Conservation (phyloP, 306 rosid genomes). For the Neltuma alba region DNA sequence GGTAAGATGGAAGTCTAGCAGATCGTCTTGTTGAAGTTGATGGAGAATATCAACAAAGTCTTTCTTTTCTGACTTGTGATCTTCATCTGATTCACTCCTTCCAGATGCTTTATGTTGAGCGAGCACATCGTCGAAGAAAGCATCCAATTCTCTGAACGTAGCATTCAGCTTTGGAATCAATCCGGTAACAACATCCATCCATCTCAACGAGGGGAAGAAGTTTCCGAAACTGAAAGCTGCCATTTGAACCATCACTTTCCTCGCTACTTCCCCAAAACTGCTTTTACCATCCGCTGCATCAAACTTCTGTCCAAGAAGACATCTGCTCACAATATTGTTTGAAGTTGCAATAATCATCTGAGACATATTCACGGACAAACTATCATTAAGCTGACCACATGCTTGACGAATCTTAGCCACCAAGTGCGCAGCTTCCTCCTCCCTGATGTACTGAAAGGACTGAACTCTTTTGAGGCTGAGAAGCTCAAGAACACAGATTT, state of each 20-base stretch:
- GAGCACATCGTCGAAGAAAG: constrained; percentile 35
- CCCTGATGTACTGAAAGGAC: constrained; percentile 25
- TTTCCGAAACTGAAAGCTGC: constrained; percentile 37
- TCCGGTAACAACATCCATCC: constrained; percentile 50
- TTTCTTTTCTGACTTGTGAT: not conserved
- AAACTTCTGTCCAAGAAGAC: constrained; percentile 38
- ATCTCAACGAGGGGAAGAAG: constrained; percentile 42
- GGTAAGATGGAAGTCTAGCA: constrained; percentile 21
- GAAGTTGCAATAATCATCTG: constrained; percentile 34
- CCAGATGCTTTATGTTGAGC: constrained; percentile 27
- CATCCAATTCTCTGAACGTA: constrained; percentile 20
- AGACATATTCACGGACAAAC: constrained; percentile 15
- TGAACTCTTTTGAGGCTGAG: constrained; percentile 37
- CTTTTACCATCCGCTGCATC: not conserved
- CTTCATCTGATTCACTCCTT: not conserved
- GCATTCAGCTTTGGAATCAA: constrained; percentile 12
- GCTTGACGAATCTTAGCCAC: not conserved
- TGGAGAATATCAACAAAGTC: constrained; percentile 30
- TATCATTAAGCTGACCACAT: not conserved
- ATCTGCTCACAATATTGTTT: constrained; percentile 32
- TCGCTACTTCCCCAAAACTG: constrained; percentile 19
- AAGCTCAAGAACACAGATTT: constrained; percentile 27
- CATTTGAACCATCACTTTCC: not conserved
- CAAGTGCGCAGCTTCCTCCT: constrained; percentile 32
- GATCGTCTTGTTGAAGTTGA: not conserved